These are phyloP conservation scores for Neurospora sp. DNA, from an alignment of 495 filamentous ascomycete species.

Conservation along the genomic window DNA sequence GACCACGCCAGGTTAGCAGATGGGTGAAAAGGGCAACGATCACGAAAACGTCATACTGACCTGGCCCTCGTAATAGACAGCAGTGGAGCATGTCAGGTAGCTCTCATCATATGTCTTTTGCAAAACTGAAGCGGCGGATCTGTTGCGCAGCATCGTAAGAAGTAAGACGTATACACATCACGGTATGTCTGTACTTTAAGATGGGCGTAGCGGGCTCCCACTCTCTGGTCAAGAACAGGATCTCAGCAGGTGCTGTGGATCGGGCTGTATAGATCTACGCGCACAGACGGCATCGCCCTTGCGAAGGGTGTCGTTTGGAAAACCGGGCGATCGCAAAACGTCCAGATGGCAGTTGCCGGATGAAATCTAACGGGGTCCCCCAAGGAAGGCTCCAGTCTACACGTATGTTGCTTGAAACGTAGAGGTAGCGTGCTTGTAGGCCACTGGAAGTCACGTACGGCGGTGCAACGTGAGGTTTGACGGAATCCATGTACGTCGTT, in stretches of 20 bases:
- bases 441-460: not conserved
- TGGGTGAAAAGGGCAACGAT: not conserved
- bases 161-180: not conserved
- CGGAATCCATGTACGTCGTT: not conserved
- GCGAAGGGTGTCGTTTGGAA: not conserved
- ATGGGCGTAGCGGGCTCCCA: not conserved
- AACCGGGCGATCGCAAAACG: not conserved
- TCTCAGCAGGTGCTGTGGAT: not conserved
- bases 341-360: not conserved
- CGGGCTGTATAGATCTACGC: not conserved
- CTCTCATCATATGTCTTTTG: constrained; percentile 98
- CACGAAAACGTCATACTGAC: constrained; percentile 32
- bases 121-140: constrained; percentile 57
- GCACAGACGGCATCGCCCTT: not conserved
- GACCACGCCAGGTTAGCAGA: constrained; percentile 7
- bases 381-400: not conserved
- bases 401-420: not conserved
- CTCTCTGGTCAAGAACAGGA: not conserved
- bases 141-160: constrained; percentile 65
- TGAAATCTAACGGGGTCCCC: not conserved
- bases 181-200: not conserved
- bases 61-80: constrained; percentile 89
- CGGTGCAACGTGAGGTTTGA: not conserved
- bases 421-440: not conserved
- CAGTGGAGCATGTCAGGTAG: constrained; percentile 87